These are phyloP conservation scores for Phanerochaete carnosa DNA, from an alignment of 768 basidiomycete genomes.

Conservation along the genomic window DNA sequence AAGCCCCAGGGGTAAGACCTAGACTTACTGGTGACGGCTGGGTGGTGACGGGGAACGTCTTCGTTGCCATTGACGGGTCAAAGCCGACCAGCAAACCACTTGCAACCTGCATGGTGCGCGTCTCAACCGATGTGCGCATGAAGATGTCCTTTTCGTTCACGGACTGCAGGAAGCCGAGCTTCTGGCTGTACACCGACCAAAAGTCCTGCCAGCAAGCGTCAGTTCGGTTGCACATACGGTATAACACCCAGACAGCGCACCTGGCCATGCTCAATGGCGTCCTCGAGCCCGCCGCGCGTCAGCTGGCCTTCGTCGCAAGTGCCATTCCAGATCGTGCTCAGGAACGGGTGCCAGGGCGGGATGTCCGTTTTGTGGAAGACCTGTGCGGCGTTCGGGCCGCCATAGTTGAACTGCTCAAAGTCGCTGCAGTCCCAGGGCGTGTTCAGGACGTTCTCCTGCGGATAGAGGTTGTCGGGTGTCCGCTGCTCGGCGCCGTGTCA, in stretches of 20 bases:
- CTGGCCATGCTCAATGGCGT: constrained; percentile 41
- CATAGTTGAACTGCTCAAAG: constrained; percentile 37
- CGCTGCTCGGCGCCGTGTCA: constrained; percentile 26
- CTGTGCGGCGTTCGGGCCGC: constrained; percentile 28
- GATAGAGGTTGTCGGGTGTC: constrained; percentile 48
- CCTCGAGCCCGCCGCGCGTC: constrained; percentile 40
- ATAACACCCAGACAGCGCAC: constrained; percentile 18
- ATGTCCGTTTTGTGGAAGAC: constrained; percentile 38
- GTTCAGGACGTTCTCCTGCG: constrained; percentile 39
- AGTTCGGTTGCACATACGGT: no score
- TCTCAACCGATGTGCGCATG: constrained; percentile 41
- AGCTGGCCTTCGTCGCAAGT: constrained; percentile 47
- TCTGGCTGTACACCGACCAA: constrained; percentile 39
- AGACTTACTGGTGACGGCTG: constrained; percentile 39
- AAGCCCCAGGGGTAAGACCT: background rate
- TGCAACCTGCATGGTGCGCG: constrained; percentile 46
- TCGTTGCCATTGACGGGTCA: constrained; percentile 32
- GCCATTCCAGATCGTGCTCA: constrained; percentile 42
- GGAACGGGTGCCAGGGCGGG: constrained; percentile 43
- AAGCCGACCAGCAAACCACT: constrained; percentile 44
- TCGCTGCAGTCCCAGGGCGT: constrained; percentile 38
- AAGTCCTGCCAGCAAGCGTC: constrained; percentile 34
- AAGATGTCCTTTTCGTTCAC: constrained; percentile 37
- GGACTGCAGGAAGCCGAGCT: constrained; percentile 33
- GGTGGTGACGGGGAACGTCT: constrained; percentile 36